Evolutionary conservation across 2,329 filamentous ascomycete genomes (phyloP), one percentile per base, ranked within the genome.

Genomic region (Purpureocillium lavendulum): DNA sequence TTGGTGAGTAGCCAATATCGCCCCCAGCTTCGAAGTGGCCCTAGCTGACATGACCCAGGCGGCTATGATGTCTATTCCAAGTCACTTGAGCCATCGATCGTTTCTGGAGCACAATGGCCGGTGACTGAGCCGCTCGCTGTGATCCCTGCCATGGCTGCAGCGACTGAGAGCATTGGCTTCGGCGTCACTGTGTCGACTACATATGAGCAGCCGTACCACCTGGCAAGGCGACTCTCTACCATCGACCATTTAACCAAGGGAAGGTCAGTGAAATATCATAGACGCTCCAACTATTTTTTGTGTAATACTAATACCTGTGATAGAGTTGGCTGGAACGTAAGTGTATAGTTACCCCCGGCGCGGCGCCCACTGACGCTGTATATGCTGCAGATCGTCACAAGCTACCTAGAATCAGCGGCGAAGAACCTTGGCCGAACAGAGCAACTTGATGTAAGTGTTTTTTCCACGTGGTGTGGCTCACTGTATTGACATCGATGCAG

Each of bases 41-140:
- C 21, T 10, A 26, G 5, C 21, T 26, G 10, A 26, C 21, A 5
- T 5, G 10, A 26, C 10, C 38, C 8, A 58, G 80, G 77, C 13
- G 78, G 78, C 3, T 84, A 85, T 51, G 81, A 86, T 60, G 79
- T 85, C 2, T 85, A 84, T 56, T 75, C 75, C 28, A 80, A 75
- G 43, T 64, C 61, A 0, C 64, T 84, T 3, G 69, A 74, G 2
- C 73, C 80, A 1, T 77, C 78, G 0, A 71, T 81, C 18, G 60
- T 68, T 6, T 77, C 78, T 0, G 81, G 78, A 0, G 76, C 80
- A 0, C 80, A 85, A 56, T 86, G 79, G 74, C 82, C 81, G 0
- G 76, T 84, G 14, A 83, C 83, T 18, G 81, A 85, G 53, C 82
- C 81, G 0, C 53, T 85, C 2, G 70, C 73, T 2, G 70, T 80